These are phyloP conservation scores for Xylariaceae sp. DNA, from an alignment of 2,329 filamentous ascomycete species.

Conservation along the genomic window DNA sequence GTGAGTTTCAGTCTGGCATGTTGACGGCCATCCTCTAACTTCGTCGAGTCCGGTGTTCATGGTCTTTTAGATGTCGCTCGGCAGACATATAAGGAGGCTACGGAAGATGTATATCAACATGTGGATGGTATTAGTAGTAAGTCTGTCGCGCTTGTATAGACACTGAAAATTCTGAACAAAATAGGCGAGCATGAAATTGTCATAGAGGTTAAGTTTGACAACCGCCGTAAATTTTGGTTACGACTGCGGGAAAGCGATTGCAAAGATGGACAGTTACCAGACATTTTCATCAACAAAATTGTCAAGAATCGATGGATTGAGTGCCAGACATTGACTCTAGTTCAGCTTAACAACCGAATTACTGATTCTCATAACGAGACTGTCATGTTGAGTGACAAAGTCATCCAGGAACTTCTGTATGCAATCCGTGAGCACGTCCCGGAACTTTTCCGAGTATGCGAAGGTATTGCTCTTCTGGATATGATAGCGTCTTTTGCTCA, in stretches of 20 bases:
- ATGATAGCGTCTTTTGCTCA: constrained; percentile 82
- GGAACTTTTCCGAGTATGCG: constrained; percentile 80
- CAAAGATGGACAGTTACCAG: constrained; percentile 64
- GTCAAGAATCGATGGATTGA: constrained; percentile 78
- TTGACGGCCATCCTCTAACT: constrained; percentile 27
- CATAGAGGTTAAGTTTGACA: constrained; percentile 77
- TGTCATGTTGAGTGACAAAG: constrained; percentile 78
- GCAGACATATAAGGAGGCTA: constrained; percentile 88
- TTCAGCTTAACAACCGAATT: constrained; percentile 81
- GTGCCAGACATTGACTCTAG: constrained; percentile 83
- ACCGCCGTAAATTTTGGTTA: constrained; percentile 79
- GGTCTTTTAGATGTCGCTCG: constrained; percentile 87
- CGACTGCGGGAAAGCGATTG: constrained; percentile 68
- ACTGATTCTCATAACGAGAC: constrained; percentile 84
- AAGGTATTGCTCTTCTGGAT: constrained; percentile 85
- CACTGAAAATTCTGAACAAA: constrained; percentile 1
- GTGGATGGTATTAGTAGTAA: constrained; percentile 70
- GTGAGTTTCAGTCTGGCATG: constrained; percentile 43
- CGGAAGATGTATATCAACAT: constrained; percentile 75
- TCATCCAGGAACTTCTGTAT: constrained; percentile 73
- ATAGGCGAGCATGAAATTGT: constrained; percentile 62
- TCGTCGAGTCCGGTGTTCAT: constrained; percentile 72
- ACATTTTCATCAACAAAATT: constrained; percentile 77
- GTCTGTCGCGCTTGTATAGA: constrained; percentile 20
- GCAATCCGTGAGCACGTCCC: constrained; percentile 75